Conservation (phyloP, 768 basidiomycete genomes). For the Leucosporidium creatinivorum region DNA sequence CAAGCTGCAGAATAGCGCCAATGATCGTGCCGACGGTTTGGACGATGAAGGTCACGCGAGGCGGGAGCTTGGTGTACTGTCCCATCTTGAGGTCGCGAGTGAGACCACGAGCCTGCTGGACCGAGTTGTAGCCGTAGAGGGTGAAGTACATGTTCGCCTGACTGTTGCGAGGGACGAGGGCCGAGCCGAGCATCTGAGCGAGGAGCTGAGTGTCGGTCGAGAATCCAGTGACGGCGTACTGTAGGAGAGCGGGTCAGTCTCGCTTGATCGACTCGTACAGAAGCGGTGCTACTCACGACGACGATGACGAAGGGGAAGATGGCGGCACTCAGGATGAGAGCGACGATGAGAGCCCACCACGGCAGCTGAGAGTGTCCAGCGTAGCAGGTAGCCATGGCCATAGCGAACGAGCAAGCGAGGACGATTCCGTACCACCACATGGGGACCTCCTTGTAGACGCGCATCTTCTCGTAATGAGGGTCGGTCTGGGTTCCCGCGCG, state of each 20-base stretch:
- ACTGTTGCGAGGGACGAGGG: conserved; percentile 52
- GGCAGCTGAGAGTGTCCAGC: conserved; percentile 29
- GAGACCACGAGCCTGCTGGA: conserved; percentile 45
- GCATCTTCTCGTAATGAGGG: conserved; percentile 23
- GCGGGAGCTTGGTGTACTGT: conserved; percentile 55
- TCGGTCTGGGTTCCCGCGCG: conserved; percentile 24
- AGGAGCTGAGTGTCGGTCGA: conserved; percentile 43
- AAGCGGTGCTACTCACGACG: background rate
- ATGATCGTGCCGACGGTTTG: conserved; percentile 55
- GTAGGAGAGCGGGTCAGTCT: too few species aligned
- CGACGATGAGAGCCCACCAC: conserved; percentile 47
- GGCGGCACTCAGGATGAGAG: conserved; percentile 39
- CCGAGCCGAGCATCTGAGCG: conserved; percentile 51
- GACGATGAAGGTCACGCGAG: conserved; percentile 57
- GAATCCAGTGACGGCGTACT: conserved; percentile 35
- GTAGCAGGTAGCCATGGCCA: conserved; percentile 34
- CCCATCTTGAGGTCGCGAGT: conserved; percentile 55
- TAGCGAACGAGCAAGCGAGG: conserved; percentile 29
- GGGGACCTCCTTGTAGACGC: conserved; percentile 31
- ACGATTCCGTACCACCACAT: conserved; percentile 36
- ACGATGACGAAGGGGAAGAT: conserved; percentile 39
- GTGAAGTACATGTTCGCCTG: conserved; percentile 59
- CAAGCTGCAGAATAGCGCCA: conserved; percentile 43
- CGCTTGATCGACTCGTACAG: too few species aligned
- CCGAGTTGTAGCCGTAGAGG: conserved; percentile 50